Base-by-base conservation (phyloP, 805 yeast species). In the Monosporozyma siamensis region DNA sequence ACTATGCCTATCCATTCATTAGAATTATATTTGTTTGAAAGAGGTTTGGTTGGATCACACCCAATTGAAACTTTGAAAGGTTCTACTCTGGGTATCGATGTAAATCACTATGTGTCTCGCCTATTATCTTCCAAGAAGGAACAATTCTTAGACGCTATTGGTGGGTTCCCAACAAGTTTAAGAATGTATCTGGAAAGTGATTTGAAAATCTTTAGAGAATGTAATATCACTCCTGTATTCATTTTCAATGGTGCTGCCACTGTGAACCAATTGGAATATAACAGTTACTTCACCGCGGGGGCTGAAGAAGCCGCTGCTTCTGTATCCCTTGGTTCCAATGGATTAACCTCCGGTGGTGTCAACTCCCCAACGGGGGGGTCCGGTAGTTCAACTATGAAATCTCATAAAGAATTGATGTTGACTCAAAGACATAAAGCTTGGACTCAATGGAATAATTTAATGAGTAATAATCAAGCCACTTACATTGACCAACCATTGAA, bases 71-170 rank as follows among this genome's bases (percentile, higher is more conserved):
- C 77, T 3, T 66, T 87, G 44, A 74, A 69, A 44, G 78, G 79
- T 53, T 74, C 89, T 22, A 74, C 80, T 12, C 65, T 87, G 40
- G 95, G 95, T 43, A 82, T 87, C 36, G 95, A 88, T 58, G 92
- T 80, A 11, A 83, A 77, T 49, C 88, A 86, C 56, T 88, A 86
- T 54, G 61, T 86, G 30, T 68, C 82, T 21, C 65, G 85, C 41
- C 68, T 82, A 34, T 62, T 82, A 46, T 54, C 80, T 4, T 68
- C 68, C 50, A 78, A 78, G 49, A 78, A 77, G 43, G 95, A 85
- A 51, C 81, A 80, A 39, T 75, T 74, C 46, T 60, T 78, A 32
- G 82, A 80, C 39, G 95, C 92, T 8, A 72, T 82, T 48, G 95
- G 95, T 20, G 95, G 95, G 0, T 72, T 80, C 44, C 95, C 95